phyloP scores from a whole-genome alignment of 441 rosid species.

The Bocquillonia castaneifolia region DNA sequence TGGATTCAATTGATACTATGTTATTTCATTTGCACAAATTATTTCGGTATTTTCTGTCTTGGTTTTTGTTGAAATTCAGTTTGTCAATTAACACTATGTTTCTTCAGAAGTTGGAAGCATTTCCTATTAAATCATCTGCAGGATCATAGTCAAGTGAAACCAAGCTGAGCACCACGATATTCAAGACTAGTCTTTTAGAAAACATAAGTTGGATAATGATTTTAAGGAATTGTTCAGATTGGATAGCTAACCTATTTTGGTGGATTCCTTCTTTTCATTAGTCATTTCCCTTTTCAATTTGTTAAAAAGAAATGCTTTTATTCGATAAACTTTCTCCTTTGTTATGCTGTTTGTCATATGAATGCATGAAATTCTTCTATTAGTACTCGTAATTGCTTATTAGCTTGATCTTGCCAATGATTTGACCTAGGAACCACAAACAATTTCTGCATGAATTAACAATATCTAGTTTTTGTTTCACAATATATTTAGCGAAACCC shows the following conservation, averaged over 20 bases:
- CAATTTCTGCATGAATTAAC: not conserved
- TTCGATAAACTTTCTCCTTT: not conserved
- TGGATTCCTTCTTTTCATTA: too few species aligned
- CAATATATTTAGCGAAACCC: too few species aligned
- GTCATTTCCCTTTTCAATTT: not conserved
- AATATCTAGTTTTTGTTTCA: too few species aligned
- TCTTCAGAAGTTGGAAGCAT: not conserved
- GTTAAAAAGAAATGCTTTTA: not conserved
- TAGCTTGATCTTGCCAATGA: not conserved
- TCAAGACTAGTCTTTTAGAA: not conserved
- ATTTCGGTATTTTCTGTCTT: not conserved
- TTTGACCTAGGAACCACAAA: not conserved
- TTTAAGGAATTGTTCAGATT: not conserved
- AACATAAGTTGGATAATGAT: not conserved
- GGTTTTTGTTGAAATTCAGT: not conserved
- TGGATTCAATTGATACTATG: slow-evolving; percentile 13
- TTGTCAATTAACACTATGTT: not conserved
- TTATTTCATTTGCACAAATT: not conserved
- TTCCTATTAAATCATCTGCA: not conserved
- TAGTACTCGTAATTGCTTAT: not conserved
- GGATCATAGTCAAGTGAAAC: not conserved
- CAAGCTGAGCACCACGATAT: not conserved
- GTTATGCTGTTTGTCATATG: not conserved
- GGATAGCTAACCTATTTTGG: not conserved
- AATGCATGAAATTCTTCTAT: not conserved